Conservation (phyloP, 2,329 filamentous ascomycete genomes). For the Botryosphaeria dothidea region DNA sequence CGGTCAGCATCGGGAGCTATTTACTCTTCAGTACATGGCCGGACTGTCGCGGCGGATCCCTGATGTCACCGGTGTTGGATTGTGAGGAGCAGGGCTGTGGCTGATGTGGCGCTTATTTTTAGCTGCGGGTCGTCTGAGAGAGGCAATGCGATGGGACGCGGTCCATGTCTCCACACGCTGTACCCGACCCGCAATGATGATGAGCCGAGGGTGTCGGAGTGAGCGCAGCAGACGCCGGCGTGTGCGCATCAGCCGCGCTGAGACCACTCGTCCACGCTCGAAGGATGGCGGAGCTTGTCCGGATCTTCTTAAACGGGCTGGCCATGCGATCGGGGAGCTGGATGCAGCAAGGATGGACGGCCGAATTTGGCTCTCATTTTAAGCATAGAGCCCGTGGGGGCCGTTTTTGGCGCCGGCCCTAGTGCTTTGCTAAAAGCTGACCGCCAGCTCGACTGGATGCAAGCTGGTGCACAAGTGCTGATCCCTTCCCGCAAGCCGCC, state of each 20-base stretch:
- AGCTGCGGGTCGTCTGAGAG: background rate
- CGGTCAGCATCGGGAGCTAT: background rate
- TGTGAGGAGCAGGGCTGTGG: background rate
- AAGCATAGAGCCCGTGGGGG: background rate
- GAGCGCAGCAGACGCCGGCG: too few relatives aligned
- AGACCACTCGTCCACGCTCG: too few relatives aligned
- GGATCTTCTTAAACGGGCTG: background rate
- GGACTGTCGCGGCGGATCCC: background rate
- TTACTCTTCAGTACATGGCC: background rate
- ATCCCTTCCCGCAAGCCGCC: background rate
- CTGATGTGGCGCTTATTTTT: background rate
- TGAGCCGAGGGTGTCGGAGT: background rate
- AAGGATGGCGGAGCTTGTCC: too few relatives aligned
- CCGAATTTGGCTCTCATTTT: background rate
- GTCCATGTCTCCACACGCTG: too few relatives aligned
- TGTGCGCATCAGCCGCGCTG: too few relatives aligned
- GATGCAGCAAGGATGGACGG: background rate
- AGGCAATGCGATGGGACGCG: too few relatives aligned
- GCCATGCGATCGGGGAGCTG: background rate
- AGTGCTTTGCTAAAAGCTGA: background rate
- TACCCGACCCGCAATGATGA: background rate
- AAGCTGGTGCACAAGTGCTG: background rate
- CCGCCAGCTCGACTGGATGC: background rate
- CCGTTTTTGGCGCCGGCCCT: background rate
- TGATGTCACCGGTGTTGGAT: conserved; percentile 2